A percentile compares a stretch with the other conserved stretches of the same genome.
These are phyloP conservation scores for Debaryomyces prosopidis DNA, from an alignment of 805 yeast species.

Conservation along the genomic window DNA sequence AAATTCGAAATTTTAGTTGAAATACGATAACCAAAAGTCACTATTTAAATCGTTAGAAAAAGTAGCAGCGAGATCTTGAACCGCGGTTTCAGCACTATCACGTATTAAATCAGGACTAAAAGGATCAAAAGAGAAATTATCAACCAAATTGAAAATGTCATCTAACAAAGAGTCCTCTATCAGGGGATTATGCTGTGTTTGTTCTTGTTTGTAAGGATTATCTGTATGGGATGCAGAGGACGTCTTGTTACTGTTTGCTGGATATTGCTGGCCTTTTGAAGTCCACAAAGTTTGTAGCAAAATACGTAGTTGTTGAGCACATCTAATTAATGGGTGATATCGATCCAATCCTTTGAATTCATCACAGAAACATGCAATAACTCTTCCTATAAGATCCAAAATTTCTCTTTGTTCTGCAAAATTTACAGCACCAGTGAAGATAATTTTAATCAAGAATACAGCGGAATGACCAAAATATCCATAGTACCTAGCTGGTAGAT, in stretches of 20 bases:
- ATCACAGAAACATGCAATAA: conserved; percentile 5
- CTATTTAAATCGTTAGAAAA: conserved; percentile 4
- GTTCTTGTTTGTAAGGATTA: conserved; percentile 2
- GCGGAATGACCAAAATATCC: conserved; percentile 3
- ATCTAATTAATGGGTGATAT: conserved; percentile 3
- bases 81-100: conserved; percentile 4
- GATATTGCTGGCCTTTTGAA: conserved; percentile 2
- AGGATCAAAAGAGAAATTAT: conserved; percentile 2
- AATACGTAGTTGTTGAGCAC: conserved; percentile 4
- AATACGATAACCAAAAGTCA: conserved; percentile 3
- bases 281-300: conserved; percentile 5
- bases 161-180: conserved; percentile 1
- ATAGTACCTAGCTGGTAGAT: conserved; percentile 4
- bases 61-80: conserved; percentile 3
- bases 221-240: background rate
- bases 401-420: conserved; percentile 3
- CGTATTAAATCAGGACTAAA: conserved; percentile 4
- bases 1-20: no score
- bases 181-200: conserved; percentile 1
- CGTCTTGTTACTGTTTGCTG: background rate
- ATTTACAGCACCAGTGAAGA: conserved; percentile 4
- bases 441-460: conserved; percentile 2
- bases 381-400: conserved; percentile 5
- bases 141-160: conserved; percentile 3
- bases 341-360: conserved; percentile 5